phyloP scores from a whole-genome alignment of 306 rosid genomes.

The Cucurbita pepo region DNA sequence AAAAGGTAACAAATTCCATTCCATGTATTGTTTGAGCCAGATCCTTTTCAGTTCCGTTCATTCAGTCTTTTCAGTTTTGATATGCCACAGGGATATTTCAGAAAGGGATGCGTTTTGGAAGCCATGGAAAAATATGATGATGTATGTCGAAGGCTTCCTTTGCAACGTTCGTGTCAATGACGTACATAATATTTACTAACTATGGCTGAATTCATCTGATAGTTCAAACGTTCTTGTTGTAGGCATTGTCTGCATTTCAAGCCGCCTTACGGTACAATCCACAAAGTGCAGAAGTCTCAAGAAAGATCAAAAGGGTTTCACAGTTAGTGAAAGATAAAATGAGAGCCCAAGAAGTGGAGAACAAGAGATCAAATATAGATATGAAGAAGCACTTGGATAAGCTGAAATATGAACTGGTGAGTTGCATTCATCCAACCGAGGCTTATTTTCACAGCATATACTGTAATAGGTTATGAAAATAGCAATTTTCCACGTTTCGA shows the following conservation, averaged over 20 bases:
- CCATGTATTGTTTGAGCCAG: not conserved
- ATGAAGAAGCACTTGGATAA: constrained; percentile 61
- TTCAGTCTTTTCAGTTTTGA: constrained; percentile 12
- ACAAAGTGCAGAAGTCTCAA: constrained; percentile 77
- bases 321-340: constrained; percentile 56
- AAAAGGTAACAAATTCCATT: constrained; percentile 38
- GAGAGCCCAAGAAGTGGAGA: constrained; percentile 74
- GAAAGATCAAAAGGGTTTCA: constrained; percentile 65
- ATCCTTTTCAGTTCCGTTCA: constrained; percentile 3
- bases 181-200: not conserved
- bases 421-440: constrained; percentile 1
- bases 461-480: not conserved
- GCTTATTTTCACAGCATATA: not conserved
- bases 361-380: constrained; percentile 71
- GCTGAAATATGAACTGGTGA: constrained; percentile 79
- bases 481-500: not conserved
- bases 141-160: constrained; percentile 19
- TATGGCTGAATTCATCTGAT: constrained; percentile 14
- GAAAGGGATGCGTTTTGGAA: constrained; percentile 94
- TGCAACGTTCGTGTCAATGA: not conserved
- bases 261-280: constrained; percentile 63
- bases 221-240: constrained; percentile 5
- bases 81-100: constrained; percentile 71
- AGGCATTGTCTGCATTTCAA: constrained; percentile 82
- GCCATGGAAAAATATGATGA: constrained; percentile 86